Evolutionary conservation across 2,329 filamentous ascomycete species (phyloP).

Genomic region (Ramichloridium luteum): DNA sequence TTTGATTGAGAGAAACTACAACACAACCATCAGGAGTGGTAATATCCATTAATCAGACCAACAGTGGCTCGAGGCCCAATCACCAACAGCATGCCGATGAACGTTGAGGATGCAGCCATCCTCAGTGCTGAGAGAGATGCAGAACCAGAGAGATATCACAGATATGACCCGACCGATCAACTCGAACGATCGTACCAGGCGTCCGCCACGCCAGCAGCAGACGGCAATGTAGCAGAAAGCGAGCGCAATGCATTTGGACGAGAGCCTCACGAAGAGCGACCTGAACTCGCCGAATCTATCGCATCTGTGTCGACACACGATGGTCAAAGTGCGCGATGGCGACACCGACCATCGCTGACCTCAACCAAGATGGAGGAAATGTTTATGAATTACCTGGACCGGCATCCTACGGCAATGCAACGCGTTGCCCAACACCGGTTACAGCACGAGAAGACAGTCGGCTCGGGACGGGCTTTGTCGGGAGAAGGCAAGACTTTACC

Average conservation of each 20-base stretch:
- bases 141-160: conserved; percentile 28
- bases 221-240: too few species aligned
- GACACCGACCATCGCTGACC: conserved; percentile 8
- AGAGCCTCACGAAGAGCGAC: too few species aligned
- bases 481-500: conserved; percentile 28
- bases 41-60: too few species aligned
- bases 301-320: too few species aligned
- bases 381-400: conserved; percentile 41
- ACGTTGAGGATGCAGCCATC: conserved; percentile 45
- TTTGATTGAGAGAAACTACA: too few species aligned
- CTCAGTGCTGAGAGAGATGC: conserved; percentile 45
- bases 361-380: conserved; percentile 32
- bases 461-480: conserved; percentile 27
- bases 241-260: too few species aligned
- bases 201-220: too few species aligned
- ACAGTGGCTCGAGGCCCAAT: too few species aligned
- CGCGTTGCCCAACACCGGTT: conserved; percentile 59
- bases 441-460: conserved; percentile 64
- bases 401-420: conserved; percentile 55
- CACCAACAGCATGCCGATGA: too few species aligned
- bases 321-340: conserved; percentile 25
- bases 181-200: conserved; percentile 3
- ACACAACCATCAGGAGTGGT: too few species aligned
- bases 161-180: conserved; percentile 8
- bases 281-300: too few species aligned